Evolutionary conservation across 176 grass and related monocot species (phyloP), one percentile per base, ranked within the genome.

Genomic region (Chloris gayana): DNA sequence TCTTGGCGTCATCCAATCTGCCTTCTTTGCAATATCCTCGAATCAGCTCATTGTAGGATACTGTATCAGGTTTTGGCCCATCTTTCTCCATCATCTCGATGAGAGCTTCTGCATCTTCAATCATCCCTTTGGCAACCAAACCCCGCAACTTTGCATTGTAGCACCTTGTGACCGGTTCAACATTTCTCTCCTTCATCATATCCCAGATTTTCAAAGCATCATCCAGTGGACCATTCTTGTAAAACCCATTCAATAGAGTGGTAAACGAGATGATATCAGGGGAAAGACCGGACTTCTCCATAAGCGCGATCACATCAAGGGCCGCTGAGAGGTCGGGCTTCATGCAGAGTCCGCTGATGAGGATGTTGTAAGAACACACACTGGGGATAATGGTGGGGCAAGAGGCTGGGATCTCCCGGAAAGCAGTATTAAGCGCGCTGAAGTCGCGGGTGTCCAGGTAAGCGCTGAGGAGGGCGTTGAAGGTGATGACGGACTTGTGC

Each of bases 11-110:
- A 26, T 85, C 66, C 75, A 88, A 87, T 44, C 82, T 92, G 47
- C 87, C 91, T 11, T 65, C 76, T 34, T 81, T 69, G 63, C 42
- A 74, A 70, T 88, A 80, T 14, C 85, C 85, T 77, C 72, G 81
- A 73, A 94, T 90, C 35, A 91, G 39, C 33, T 85, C 78, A 67
- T 97, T 91, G 83, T 88, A 94, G 67, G 89, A 73, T n/a, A 74
- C 65, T 3, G 82, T 70, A 60, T 94, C 82, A 1, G 94, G 89
- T 68, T 87, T 92, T 27, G 82, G 82, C 14, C 87, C 87, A 27
- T 86, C 77, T 66, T 68, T 69, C 51, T 79, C 37, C 94, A 93
- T 85, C 37, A 32, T 37, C 56, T 81, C 73, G 42, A 97, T 54
- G 35, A 93, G 29, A 38, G 80, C 67, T 46, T 21, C 41, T 26